Evolutionary conservation across 1,284 basidiomycete species (phyloP).

Genomic region (Ustilago nuda): DNA sequence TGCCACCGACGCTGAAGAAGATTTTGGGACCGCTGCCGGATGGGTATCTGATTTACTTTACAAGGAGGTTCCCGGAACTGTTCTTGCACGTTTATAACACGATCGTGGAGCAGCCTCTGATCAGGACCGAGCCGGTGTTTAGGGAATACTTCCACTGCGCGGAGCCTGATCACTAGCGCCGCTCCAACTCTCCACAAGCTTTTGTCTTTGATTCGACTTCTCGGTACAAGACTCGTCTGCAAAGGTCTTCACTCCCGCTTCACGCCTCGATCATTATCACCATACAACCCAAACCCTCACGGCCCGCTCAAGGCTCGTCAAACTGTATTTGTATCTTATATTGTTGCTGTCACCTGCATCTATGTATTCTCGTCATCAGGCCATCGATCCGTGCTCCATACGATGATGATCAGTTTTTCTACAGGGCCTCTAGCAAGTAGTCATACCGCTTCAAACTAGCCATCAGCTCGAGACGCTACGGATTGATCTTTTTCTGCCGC

Average conservation of each 20-base stretch:
- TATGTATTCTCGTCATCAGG: conserved; percentile 18
- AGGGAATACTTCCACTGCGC: conserved; percentile 55
- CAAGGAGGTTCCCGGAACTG: conserved; percentile 85
- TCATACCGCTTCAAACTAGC: no score
- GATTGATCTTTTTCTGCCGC: no score
- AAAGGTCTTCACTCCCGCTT: no score
- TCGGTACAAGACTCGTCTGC: not conserved
- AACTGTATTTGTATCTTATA: conserved; percentile 18
- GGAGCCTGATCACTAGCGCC: conserved; percentile 42
- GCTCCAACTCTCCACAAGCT: not conserved
- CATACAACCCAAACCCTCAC: not conserved
- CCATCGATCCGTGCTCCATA: not conserved
- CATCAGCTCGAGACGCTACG: no score
- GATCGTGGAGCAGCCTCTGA: conserved; percentile 72
- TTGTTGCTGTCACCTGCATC: not conserved
- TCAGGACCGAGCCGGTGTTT: conserved; percentile 60
- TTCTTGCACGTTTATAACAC: conserved; percentile 92
- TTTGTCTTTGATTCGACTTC: no score
- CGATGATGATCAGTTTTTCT: not conserved
- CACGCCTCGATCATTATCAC: not conserved
- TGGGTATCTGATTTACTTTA: conserved; percentile 93
- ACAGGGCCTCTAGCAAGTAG: not conserved
- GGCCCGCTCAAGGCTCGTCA: not conserved
- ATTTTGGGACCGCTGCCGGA: conserved; percentile 89
- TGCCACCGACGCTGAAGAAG: conserved; percentile 87